A percentile compares a stretch with the other conserved stretches of the same genome.
Conservation (phyloP, 306 rosid genomes). For the Luffa aegyptiaca region DNA sequence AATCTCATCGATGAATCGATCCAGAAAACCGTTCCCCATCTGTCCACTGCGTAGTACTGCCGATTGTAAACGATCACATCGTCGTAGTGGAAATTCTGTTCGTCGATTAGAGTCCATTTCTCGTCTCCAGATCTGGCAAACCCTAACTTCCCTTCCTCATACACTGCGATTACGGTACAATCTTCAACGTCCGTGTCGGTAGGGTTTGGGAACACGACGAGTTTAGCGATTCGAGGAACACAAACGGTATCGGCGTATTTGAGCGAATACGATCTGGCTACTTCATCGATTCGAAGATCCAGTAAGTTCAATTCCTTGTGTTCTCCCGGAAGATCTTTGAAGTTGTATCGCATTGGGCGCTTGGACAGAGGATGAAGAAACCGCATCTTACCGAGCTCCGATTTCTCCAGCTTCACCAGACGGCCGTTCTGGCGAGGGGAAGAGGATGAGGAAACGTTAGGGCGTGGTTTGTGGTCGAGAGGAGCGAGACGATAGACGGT, state of each 20-base stretch:
- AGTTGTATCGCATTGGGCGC: background rate
- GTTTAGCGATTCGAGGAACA: conserved; percentile 24
- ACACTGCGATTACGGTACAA: conserved; percentile 26
- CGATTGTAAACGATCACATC: conserved; percentile 45
- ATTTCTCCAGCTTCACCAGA: conserved; percentile 22
- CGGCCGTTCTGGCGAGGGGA: conserved; percentile 2
- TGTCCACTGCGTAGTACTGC: conserved; percentile 50
- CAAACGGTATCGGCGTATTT: background rate
- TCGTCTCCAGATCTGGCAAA: conserved; percentile 28
- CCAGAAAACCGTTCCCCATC: conserved; percentile 57
- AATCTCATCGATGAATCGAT: conserved; percentile 32
- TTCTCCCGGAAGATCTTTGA: background rate
- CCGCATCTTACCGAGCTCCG: conserved; percentile 9
- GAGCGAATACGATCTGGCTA: conserved; percentile 11
- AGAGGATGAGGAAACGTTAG: background rate
- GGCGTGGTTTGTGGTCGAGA: background rate
- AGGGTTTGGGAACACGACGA: conserved; percentile 30
- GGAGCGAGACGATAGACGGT: conserved; percentile 9
- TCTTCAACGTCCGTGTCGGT: conserved; percentile 16
- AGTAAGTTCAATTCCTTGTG: conserved; percentile 7
- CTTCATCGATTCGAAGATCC: conserved; percentile 12
- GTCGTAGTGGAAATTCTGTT: conserved; percentile 31
- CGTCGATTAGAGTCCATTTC: conserved; percentile 28
- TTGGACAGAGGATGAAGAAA: conserved; percentile 18
- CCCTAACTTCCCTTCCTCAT: conserved; percentile 34